A percentile compares a stretch with the other conserved stretches of the same genome.
Evolutionary conservation across 768 basidiomycete species (phyloP).

Genomic region (Podaxis sp.): DNA sequence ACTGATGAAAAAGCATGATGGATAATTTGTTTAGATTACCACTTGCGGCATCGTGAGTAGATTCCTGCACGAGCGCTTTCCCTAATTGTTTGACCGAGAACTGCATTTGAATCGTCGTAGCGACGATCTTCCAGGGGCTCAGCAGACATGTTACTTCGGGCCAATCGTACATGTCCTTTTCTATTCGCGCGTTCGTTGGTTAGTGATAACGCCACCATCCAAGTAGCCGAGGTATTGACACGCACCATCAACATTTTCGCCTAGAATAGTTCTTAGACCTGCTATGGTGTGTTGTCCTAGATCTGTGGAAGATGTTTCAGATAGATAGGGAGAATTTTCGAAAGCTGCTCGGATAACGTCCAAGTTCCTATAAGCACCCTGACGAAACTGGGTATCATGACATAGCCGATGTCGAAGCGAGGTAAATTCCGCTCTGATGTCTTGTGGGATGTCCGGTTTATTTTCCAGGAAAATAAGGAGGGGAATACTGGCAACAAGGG

Average conservation of each 20-base stretch:
- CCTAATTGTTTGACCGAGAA: slow-evolving; percentile 74
- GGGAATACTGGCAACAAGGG: slow-evolving; percentile 63
- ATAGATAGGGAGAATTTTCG: slow-evolving; percentile 55
- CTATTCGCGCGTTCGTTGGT: slow-evolving; percentile 20
- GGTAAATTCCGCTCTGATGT: slow-evolving; percentile 46
- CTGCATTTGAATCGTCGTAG: slow-evolving; percentile 77
- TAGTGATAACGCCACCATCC: neutral
- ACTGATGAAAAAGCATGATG: slow-evolving; percentile 65
- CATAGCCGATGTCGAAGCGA: slow-evolving; percentile 60
- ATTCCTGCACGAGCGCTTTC: slow-evolving; percentile 59
- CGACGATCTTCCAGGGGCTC: slow-evolving; percentile 82
- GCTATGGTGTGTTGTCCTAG: slow-evolving; percentile 63
- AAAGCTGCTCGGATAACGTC: slow-evolving; percentile 69
- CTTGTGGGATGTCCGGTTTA: slow-evolving; percentile 48
- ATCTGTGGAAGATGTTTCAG: slow-evolving; percentile 42
- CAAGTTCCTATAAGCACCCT: slow-evolving; percentile 73
- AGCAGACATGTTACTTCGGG: slow-evolving; percentile 62
- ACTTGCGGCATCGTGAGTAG: slow-evolving; percentile 52
- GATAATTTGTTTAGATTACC: slow-evolving; percentile 65
- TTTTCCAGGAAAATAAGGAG: slow-evolving; percentile 70
- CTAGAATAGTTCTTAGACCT: slow-evolving; percentile 65
- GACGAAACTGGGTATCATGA: slow-evolving; percentile 64
- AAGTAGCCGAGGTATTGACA: slow-evolving; percentile 8
- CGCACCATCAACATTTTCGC: slow-evolving; percentile 60
- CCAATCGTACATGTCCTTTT: slow-evolving; percentile 56